Evolutionary conservation across 441 rosid genomes (phyloP), one percentile per base, ranked within the genome.

Genomic region (Pelargonium cotyledonis): DNA sequence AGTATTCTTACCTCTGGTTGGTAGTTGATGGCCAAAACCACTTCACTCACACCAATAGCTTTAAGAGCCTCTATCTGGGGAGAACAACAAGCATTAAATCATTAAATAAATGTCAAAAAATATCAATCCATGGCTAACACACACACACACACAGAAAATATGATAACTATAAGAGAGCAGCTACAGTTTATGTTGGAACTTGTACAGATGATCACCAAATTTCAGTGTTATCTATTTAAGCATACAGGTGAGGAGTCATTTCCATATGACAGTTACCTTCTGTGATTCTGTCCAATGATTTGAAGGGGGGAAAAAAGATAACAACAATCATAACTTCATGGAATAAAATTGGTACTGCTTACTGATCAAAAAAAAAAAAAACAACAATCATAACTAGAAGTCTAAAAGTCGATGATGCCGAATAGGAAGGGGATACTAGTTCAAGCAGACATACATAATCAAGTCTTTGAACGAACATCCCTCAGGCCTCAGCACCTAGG

Each of bases 21-120:
- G 60, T 53, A 53, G 14, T 53, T 53, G 21, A 53, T 53, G 60
- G 60, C 60, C 60, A 53, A 53, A 53, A 53, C 60, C 9, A 53
- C 60, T 53, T 53, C 60, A 53, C 9, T 53, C 9, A 53, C 60
- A 11, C 60, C 60, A 53, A 16, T 6, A 53, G 60, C 60, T 16
- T 53, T 53, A 1, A 53, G 60, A 53, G 60, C 60, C 18, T 53
- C 60, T n/a, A 53, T 53, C 60, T 53, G 18, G 60, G n/a, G 8
- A 15, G 21, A 16, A 53, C 6, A 47, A 47, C 0, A 5, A 53
- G 7, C 18, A 53, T n/a, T 5, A 2, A 53, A 15, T 5, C 60
- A 53, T n/a, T 16, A n/a, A n/a, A 0, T 2, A 51, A n/a, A 51
- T 15, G 15, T 18, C 0, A 5, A 1, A 51, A 4, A 21, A 51